Evolutionary conservation across 2,329 filamentous ascomycete genomes (phyloP).

Genomic region (Hymenoscyphus albidus): DNA sequence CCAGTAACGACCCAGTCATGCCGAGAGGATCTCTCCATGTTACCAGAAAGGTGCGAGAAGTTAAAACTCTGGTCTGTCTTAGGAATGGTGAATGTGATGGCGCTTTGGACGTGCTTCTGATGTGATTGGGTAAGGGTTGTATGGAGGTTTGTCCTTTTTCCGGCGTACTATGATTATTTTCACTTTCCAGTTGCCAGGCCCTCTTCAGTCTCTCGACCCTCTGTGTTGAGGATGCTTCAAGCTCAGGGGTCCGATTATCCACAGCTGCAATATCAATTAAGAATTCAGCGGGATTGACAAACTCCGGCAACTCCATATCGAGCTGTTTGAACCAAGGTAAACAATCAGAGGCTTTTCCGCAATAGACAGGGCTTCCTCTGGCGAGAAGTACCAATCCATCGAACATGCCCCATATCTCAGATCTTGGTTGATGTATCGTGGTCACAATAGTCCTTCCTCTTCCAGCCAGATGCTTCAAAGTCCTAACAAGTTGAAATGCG

Average conservation of each 20-base stretch:
- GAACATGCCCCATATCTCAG: conserved; percentile 75
- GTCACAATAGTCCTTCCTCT: conserved; percentile 69
- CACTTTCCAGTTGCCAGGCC: conserved; percentile 51
- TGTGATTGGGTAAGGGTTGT: neutral
- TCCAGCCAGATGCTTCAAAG: conserved; percentile 62
- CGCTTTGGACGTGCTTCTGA: conserved; percentile 1
- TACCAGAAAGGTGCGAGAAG: conserved; percentile 63
- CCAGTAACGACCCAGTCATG: conserved; percentile 64
- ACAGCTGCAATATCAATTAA: conserved; percentile 71
- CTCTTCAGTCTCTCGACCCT: conserved; percentile 59
- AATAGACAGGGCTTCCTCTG: conserved; percentile 64
- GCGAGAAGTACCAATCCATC: conserved; percentile 68
- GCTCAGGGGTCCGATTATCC: conserved; percentile 65
- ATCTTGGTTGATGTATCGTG: conserved; percentile 73
- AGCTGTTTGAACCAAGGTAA: conserved; percentile 59
- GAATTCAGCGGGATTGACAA: conserved; percentile 76
- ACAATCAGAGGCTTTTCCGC: conserved; percentile 55
- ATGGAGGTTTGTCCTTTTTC: conserved; percentile 13
- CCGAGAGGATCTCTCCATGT: conserved; percentile 76
- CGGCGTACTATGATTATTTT: conserved; percentile 19
- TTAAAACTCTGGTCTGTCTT: conserved; percentile 63
- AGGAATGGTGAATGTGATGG: conserved; percentile 49
- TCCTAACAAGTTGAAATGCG: conserved; percentile 69
- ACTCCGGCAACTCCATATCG: conserved; percentile 61
- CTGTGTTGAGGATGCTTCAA: conserved; percentile 55